Conservation (phyloP, 345 rosid genomes). For the Populus simonii region DNA sequence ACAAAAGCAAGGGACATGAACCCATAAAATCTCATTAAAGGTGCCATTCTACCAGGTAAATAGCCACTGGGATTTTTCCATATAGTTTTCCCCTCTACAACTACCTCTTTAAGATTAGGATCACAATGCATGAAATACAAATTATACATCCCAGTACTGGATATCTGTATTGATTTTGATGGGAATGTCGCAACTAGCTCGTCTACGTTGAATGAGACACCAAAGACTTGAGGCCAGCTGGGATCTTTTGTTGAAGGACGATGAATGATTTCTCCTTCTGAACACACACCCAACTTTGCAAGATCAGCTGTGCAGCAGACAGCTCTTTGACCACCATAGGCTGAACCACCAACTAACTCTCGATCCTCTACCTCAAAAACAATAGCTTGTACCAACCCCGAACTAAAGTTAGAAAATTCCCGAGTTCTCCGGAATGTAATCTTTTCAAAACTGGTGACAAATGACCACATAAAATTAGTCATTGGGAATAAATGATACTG, state of each 20-base stretch:
- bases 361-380: conserved; percentile 84
- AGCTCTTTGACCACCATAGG: conserved; percentile 97
- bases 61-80: conserved; percentile 97
- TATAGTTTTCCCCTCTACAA: conserved; percentile 74
- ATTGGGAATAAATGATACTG: neutral
- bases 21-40: conserved; percentile 81
- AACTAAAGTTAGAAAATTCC: conserved; percentile 47
- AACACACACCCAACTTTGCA: conserved; percentile 79
- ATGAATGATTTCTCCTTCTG: conserved; percentile 67
- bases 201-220: conserved; percentile 48
- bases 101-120: conserved; percentile 55
- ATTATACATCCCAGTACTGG: conserved; percentile 91
- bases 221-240: conserved; percentile 73
- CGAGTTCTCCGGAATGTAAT: conserved; percentile 55
- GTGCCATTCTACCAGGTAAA: conserved; percentile 96
- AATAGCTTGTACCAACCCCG: conserved; percentile 62
- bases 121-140: conserved; percentile 90
- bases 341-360: conserved; percentile 87
- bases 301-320: conserved; percentile 89
- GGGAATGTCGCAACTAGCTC: conserved; percentile 52
- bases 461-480: conserved; percentile 12
- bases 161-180: conserved; percentile 50
- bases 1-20: conserved; percentile 88
- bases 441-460: conserved; percentile 71
- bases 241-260: conserved; percentile 67